Percentiles rank a stretch among this genome's conserved stretches.
phyloP scores from a whole-genome alignment of 768 basidiomycete genomes.

The Serpula lacrymans region DNA sequence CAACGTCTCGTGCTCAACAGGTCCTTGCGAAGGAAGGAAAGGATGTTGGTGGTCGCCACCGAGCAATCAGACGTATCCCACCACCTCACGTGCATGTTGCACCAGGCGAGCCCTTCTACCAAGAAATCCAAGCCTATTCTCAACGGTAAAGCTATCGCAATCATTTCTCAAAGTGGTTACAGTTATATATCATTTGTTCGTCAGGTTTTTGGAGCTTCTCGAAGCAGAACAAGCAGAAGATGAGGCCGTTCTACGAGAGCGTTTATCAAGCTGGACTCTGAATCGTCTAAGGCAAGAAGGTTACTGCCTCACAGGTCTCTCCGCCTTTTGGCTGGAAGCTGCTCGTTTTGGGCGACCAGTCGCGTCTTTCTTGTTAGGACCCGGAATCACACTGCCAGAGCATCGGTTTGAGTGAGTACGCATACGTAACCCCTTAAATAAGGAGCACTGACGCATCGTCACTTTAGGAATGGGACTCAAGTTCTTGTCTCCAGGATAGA shows the following conservation, averaged over 20 bases:
- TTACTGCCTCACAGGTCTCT: slow-evolving; percentile 64
- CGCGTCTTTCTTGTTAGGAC: slow-evolving; percentile 62
- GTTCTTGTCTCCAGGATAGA: slow-evolving; percentile 62
- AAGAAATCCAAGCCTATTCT: slow-evolving; percentile 52
- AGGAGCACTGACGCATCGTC: slow-evolving; percentile 5
- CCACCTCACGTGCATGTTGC: slow-evolving; percentile 32
- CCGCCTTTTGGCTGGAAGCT: slow-evolving; percentile 66
- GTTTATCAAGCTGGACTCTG: slow-evolving; percentile 66
- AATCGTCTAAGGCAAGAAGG: slow-evolving; percentile 63
- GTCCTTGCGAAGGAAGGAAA: slow-evolving; percentile 5
- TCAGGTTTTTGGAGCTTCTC: slow-evolving; percentile 46
- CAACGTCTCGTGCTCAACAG: slow-evolving; percentile 38
- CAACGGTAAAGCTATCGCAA: slow-evolving; percentile 39
- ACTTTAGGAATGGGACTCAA: slow-evolving; percentile 63
- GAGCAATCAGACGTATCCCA: slow-evolving; percentile 33
- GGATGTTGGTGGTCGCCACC: slow-evolving; percentile 9
- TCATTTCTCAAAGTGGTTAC: neutral
- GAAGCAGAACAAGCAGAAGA: slow-evolving; percentile 63
- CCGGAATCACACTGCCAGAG: slow-evolving; percentile 59
- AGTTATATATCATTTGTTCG: neutral
- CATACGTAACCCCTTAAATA: neutral
- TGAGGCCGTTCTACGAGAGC: slow-evolving; percentile 54
- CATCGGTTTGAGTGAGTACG: slow-evolving; percentile 66
- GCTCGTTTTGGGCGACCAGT: slow-evolving; percentile 62
- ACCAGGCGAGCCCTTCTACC: slow-evolving; percentile 41